Evolutionary conservation across 176 grass and related monocot genomes (phyloP).

Genomic region (Oryza coarctata): DNA sequence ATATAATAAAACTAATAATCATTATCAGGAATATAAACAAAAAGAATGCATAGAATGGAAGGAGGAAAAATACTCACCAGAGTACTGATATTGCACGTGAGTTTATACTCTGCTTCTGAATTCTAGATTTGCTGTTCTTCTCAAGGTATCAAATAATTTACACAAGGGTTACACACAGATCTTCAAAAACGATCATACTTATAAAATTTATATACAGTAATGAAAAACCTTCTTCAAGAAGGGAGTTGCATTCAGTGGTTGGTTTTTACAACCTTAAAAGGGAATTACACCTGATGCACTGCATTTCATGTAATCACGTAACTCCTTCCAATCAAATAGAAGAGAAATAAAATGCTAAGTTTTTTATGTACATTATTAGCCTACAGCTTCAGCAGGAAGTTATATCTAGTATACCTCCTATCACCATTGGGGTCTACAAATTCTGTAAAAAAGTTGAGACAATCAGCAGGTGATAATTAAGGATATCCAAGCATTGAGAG

Average conservation of each 20-base stretch:
- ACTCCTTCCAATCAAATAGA: background rate
- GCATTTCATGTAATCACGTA: background rate
- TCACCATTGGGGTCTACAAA: slow-evolving; percentile 11
- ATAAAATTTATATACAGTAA: background rate
- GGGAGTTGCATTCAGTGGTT: background rate
- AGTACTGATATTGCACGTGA: slow-evolving; percentile 21
- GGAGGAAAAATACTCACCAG: background rate
- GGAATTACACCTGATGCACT: background rate
- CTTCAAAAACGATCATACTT: background rate
- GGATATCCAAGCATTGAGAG: background rate
- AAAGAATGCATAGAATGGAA: slow-evolving; percentile 27
- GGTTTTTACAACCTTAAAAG: background rate
- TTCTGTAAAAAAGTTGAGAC: background rate
- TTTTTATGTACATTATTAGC: background rate
- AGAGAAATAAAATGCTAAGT: background rate
- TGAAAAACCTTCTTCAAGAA: background rate
- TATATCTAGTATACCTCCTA: background rate
- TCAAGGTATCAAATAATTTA: background rate
- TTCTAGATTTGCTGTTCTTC: slow-evolving; percentile 1
- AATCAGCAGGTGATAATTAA: background rate
- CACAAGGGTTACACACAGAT: background rate
- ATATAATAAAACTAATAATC: slow-evolving; percentile 12
- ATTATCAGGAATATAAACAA: background rate
- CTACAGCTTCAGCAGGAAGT: slow-evolving; percentile 5
- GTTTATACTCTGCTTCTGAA: slow-evolving; percentile 20